A percentile compares a stretch with the other conserved stretches of the same genome.
Conservation (phyloP, 2,329 filamentous ascomycete species). For the Botrytis aclada region DNA sequence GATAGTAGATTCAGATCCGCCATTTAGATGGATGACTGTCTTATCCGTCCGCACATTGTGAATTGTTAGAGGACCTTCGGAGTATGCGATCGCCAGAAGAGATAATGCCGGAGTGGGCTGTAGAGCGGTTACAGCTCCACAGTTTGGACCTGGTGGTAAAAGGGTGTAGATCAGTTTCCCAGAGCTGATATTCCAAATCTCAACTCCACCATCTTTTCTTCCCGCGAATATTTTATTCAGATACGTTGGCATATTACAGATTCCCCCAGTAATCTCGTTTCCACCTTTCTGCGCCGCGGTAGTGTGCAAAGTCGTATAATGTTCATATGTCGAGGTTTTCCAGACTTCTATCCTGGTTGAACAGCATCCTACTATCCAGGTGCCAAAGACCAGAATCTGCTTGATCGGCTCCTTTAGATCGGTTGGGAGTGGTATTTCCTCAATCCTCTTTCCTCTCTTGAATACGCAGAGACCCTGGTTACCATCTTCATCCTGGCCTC, state of each 20-base stretch:
- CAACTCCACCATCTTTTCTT: conserved; percentile 80
- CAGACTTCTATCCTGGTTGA: conserved; percentile 79
- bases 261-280: conserved; percentile 70
- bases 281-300: conserved; percentile 55
- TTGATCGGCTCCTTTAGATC: conserved; percentile 68
- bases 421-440: conserved; percentile 65
- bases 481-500: conserved; percentile 52
- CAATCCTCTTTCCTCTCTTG: conserved; percentile 82
- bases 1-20: conserved; percentile 64
- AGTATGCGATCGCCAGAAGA: conserved; percentile 83
- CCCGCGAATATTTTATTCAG: conserved; percentile 95
- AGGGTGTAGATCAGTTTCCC: conserved; percentile 90
- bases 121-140: conserved; percentile 81
- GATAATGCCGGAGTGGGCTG: conserved; percentile 81
- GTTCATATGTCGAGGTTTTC: conserved; percentile 78
- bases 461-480: conserved; percentile 81
- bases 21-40: conserved; percentile 64
- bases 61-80: conserved; percentile 72
- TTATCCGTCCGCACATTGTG: conserved; percentile 80
- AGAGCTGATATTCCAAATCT: conserved; percentile 96
- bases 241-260: conserved; percentile 89
- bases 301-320: conserved; percentile 78
- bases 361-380: conserved; percentile 84
- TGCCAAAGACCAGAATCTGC: conserved; percentile 78
- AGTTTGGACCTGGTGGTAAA: conserved; percentile 67